Base-by-base conservation (phyloP, 306 rosid genomes). In the Betula pendula region DNA sequence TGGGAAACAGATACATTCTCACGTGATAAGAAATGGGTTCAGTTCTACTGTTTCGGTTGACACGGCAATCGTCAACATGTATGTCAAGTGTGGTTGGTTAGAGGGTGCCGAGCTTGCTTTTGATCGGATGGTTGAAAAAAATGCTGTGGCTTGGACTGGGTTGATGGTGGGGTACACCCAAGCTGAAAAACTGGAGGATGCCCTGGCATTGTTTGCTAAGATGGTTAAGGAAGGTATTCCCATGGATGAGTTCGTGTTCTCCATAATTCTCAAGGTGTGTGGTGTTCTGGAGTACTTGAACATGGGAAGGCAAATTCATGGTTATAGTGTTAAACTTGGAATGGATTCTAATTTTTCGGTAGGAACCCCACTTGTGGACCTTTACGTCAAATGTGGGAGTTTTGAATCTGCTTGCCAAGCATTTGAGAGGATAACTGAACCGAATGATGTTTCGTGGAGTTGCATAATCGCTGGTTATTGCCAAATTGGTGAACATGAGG, bases 391-490 rank as follows among this genome's bases (percentile, higher is more conserved):
- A 80, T 85, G 91, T 78, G 82, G 80, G 13, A 82, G 81, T 66
- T 84, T 87, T 62, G 81, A 82, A 29, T 81, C 82, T 71, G 90
- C 94, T 59, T 65, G 35, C 38, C 81, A 40, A 73, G 88, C 88
- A 22, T 87, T 89, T 49, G 80, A 73, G 84, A 82, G 83, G 52
- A 87, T 89, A 58, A 29, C 19, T 43, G 86, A 89, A 70, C 91
- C 87, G 1, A 89, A 85, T 84, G 94, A 85, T 82, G 80, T 80
- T 74, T 81, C 94, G 0, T 89, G 91, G 90, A 89, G 94, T 84
- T 85, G 87, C 65, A 47, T 87, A 47, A 84, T 89, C 45, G 63
- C 80, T 22, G 91, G 88, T 70, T 81, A 87, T 74, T 85, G 91
- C 86, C 91, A 89, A 75, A 76, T 63, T 72, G 89, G 88, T 78